These are phyloP conservation scores for Cicer chorassanicum DNA, from an alignment of 306 rosid genomes.

Conservation along the genomic window DNA sequence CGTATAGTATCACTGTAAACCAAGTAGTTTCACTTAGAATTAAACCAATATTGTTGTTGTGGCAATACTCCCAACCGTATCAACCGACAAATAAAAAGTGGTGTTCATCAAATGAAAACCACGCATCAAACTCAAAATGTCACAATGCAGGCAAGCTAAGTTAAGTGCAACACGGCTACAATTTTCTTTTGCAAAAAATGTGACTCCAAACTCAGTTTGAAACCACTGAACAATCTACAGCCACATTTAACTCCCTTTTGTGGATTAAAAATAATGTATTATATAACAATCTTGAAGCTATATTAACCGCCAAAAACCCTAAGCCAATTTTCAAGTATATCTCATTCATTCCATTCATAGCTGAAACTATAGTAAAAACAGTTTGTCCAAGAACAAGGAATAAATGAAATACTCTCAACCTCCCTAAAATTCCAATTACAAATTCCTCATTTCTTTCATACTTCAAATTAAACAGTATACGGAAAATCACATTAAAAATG, in stretches of 20 bases:
- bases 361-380: conserved; percentile 13
- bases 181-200: not conserved
- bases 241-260: not conserved
- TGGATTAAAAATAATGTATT: not conserved
- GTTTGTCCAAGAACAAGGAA: conserved; percentile 11
- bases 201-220: not conserved
- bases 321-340: conserved; percentile 1
- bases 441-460: conserved; percentile 4
- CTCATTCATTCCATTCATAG: conserved; percentile 19
- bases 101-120: not conserved
- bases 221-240: not conserved
- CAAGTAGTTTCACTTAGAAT: conserved; percentile 5
- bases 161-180: not conserved
- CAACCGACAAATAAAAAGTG: not conserved
- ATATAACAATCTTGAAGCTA: not conserved
- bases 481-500: not conserved
- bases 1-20: conserved; percentile 15
- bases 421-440: conserved; percentile 4
- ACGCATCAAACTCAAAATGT: not conserved
- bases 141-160: not conserved
- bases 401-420: not conserved
- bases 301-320: conserved; percentile 14
- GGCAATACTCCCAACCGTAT: not conserved
- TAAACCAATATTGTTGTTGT: not conserved
- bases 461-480: not conserved